Percentiles rank a stretch among this genome's conserved stretches.
These are phyloP conservation scores for Penicillium desertorum DNA, from an alignment of 495 filamentous ascomycete species.

Conservation along the genomic window DNA sequence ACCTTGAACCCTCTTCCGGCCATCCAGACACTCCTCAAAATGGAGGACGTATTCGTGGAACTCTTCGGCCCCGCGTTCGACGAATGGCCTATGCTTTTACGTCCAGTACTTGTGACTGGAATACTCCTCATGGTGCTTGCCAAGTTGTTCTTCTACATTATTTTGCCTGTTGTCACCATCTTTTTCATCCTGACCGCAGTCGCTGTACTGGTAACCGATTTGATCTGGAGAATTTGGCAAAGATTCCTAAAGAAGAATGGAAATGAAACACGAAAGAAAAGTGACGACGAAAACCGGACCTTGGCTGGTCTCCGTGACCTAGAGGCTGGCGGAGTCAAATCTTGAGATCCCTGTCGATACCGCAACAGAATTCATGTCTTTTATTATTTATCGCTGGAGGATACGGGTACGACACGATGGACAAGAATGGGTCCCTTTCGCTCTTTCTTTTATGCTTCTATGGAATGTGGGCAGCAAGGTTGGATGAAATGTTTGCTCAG, in stretches of 20 bases:
- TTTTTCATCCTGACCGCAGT: background rate
- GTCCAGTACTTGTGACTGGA: background rate
- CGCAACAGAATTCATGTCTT: background rate
- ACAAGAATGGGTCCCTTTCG: background rate
- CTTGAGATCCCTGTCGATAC: background rate
- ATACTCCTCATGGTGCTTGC: fast-evolving
- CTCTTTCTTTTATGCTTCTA: background rate
- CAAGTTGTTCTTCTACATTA: background rate
- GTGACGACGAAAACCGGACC: background rate
- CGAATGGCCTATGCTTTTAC: background rate
- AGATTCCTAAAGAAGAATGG: background rate
- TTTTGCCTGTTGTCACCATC: background rate
- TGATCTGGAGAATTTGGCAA: background rate
- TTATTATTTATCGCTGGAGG: background rate
- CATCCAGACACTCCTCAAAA: background rate
- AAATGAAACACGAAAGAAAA: background rate
- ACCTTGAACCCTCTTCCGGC: background rate
- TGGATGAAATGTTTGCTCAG: background rate
- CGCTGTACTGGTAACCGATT: background rate
- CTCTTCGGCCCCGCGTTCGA: background rate
- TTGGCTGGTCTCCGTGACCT: too few relatives aligned
- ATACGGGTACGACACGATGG: background rate
- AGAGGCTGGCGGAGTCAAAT: background rate
- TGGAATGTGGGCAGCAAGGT: too few relatives aligned
- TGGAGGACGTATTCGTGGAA: background rate